These are phyloP conservation scores for Panaeolus papilionaceus DNA, from an alignment of 768 basidiomycete species.

Conservation along the genomic window DNA sequence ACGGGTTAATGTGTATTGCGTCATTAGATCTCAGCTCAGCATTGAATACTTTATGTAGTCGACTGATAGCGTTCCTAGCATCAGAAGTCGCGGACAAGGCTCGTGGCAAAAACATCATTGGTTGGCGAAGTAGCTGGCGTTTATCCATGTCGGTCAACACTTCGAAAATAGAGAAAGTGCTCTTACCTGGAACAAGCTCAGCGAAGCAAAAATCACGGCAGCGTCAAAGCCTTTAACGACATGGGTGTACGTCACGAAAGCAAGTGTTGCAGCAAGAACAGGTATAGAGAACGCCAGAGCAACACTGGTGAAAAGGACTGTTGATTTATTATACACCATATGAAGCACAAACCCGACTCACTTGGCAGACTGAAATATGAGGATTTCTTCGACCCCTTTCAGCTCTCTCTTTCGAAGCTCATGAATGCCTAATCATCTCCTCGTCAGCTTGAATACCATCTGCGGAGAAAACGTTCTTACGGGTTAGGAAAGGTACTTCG, in stretches of 20 bases:
- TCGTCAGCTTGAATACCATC: background rate
- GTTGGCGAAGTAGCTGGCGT: slow-evolving; percentile 65
- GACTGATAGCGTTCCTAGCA: slow-evolving; percentile 64
- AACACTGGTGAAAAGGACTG: slow-evolving; percentile 35
- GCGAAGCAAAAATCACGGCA: slow-evolving; percentile 70
- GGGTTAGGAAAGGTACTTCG: slow-evolving; percentile 68
- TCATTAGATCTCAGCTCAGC: slow-evolving; percentile 57
- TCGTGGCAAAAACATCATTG: slow-evolving; percentile 70
- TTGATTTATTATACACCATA: background rate
- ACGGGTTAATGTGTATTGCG: slow-evolving; percentile 22
- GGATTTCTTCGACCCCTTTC: slow-evolving; percentile 58
- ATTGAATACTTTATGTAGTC: slow-evolving; percentile 56
- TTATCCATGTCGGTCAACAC: background rate
- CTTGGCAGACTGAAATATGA: slow-evolving; percentile 68
- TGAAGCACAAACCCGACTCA: slow-evolving; percentile 34
- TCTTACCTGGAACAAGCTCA: slow-evolving; percentile 62
- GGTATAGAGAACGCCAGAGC: slow-evolving; percentile 66
- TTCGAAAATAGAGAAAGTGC: background rate
- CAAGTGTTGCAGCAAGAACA: slow-evolving; percentile 67
- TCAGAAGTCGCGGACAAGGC: slow-evolving; percentile 68
- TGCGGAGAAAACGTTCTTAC: slow-evolving; percentile 40
- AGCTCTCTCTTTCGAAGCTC: slow-evolving; percentile 61
- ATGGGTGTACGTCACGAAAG: slow-evolving; percentile 70
- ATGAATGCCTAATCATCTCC: slow-evolving; percentile 52
- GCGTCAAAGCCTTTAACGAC: slow-evolving; percentile 62